Evolutionary conservation across 768 basidiomycete species (phyloP).

Genomic region (Tylopilus intermedius): DNA sequence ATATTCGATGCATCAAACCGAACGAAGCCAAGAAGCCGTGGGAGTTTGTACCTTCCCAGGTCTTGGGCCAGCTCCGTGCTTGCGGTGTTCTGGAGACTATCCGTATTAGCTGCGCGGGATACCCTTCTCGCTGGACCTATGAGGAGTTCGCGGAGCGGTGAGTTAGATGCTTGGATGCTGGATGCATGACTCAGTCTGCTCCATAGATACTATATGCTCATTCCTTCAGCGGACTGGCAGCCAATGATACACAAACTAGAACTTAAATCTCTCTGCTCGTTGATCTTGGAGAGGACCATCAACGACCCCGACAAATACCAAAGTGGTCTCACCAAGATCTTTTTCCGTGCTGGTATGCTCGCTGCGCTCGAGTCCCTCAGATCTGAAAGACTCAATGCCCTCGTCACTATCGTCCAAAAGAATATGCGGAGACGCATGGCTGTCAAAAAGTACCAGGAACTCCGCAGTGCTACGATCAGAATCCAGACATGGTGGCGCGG

Average conservation of each 20-base stretch:
- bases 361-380: conserved; percentile 90
- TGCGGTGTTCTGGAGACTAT: conserved; percentile 99
- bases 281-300: conserved; percentile 82
- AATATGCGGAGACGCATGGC: conserved; percentile 89
- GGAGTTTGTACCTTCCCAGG: conserved; percentile 95
- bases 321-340: conserved; percentile 94
- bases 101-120: conserved; percentile 96
- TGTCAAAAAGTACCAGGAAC: conserved; percentile 67
- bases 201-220: conserved; percentile 92
- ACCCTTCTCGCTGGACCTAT: conserved; percentile 97
- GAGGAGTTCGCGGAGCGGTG: conserved; percentile 98
- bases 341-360: conserved; percentile 99
- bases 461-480: conserved; percentile 70
- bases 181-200: conserved; percentile 17
- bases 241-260: conserved; percentile 80
- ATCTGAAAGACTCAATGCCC: conserved; percentile 77
- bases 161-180: conserved; percentile 23
- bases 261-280: conserved; percentile 72
- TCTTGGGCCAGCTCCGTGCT: conserved; percentile 88
- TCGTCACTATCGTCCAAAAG: conserved; percentile 97
- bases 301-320: conserved; percentile 96
- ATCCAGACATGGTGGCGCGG: conserved; percentile 96
- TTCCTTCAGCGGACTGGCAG: conserved; percentile 81
- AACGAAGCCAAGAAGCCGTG: conserved; percentile 95
- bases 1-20: conserved; percentile 99